Percentiles rank a stretch among this genome's conserved stretches.
phyloP scores from a whole-genome alignment of 345 rosid genomes.

The Ricinus communis region DNA sequence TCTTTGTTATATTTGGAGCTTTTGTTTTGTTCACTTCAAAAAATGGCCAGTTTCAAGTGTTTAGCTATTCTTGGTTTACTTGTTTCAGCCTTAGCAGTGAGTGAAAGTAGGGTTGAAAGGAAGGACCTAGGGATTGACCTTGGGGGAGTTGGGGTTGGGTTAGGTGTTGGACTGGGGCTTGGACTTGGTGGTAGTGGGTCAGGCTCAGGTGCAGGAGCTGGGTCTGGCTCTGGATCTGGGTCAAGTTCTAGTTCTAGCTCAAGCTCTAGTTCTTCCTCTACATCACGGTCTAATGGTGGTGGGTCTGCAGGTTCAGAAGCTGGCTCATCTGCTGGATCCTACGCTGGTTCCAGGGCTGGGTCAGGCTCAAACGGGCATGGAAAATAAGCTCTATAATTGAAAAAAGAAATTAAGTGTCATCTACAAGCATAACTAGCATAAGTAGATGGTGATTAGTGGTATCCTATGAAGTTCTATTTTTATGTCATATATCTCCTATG shows the following conservation, averaged over 20 bases:
- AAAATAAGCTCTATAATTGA: not conserved
- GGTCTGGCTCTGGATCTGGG: slow-evolving; percentile 58
- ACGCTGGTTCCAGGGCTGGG: slow-evolving; percentile 66
- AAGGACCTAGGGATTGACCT: slow-evolving; percentile 76
- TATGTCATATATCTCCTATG: not conserved
- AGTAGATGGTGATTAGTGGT: not conserved
- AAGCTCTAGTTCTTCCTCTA: slow-evolving; percentile 36
- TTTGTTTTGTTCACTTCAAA: not conserved
- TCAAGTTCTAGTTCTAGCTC: slow-evolving; percentile 55
- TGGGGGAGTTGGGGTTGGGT: slow-evolving; percentile 71
- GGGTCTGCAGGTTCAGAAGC: slow-evolving; percentile 62
- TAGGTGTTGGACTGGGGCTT: slow-evolving; percentile 62
- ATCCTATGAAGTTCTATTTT: not conserved
- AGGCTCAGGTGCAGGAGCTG: slow-evolving; percentile 62
- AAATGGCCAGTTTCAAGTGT: slow-evolving; percentile 31
- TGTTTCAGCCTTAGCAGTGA: slow-evolving; percentile 27
- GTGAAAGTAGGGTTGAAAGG: slow-evolving; percentile 62
- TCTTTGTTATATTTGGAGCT: not conserved
- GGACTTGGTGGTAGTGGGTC: slow-evolving; percentile 55
- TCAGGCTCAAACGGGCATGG: slow-evolving; percentile 44
- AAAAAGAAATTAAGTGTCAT: not conserved
- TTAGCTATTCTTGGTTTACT: slow-evolving; percentile 34
- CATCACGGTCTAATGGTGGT: slow-evolving; percentile 48
- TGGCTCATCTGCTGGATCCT: slow-evolving; percentile 72
- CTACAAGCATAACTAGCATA: not conserved